Percentiles rank a stretch among this genome's conserved stretches.
phyloP scores from a whole-genome alignment of 202 grass and related monocot species.

The Carex sylvatica region DNA sequence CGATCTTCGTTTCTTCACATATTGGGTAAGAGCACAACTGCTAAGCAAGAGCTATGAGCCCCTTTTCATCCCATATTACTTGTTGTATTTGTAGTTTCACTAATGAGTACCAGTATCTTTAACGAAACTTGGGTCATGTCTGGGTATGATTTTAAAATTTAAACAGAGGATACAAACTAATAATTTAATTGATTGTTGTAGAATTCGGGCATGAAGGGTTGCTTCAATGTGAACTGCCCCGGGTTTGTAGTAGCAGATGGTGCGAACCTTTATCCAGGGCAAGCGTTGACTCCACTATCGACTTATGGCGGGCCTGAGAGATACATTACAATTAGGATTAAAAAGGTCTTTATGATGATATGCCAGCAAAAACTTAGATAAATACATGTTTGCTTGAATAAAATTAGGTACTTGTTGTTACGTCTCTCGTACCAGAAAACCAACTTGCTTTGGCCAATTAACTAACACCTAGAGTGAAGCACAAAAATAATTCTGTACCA shows the following conservation, averaged over 20 bases:
- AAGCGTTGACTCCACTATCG: background rate
- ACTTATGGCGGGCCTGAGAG: background rate
- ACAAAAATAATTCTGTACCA: too few relatives aligned
- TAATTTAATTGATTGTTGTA: background rate
- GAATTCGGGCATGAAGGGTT: background rate
- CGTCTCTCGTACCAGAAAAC: too few relatives aligned
- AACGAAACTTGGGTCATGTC: background rate
- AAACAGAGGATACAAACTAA: background rate
- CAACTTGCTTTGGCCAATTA: too few relatives aligned
- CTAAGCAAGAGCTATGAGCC: background rate
- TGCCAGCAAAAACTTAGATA: background rate
- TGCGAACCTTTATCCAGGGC: constrained; percentile 2
- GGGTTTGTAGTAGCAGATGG: constrained; percentile 22
- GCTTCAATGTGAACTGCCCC: background rate
- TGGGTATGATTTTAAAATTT: background rate
- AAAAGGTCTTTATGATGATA: background rate
- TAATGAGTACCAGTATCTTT: background rate
- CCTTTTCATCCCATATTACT: background rate
- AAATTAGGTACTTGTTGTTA: too few relatives aligned
- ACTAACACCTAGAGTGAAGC: too few relatives aligned
- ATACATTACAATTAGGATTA: constrained; percentile 10
- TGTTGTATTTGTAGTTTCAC: background rate
- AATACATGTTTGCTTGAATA: background rate
- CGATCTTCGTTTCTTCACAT: constrained; percentile 17
- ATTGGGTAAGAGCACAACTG: background rate